phyloP scores from a whole-genome alignment of 140 eudicot species.

The Cichorium intybus region DNA sequence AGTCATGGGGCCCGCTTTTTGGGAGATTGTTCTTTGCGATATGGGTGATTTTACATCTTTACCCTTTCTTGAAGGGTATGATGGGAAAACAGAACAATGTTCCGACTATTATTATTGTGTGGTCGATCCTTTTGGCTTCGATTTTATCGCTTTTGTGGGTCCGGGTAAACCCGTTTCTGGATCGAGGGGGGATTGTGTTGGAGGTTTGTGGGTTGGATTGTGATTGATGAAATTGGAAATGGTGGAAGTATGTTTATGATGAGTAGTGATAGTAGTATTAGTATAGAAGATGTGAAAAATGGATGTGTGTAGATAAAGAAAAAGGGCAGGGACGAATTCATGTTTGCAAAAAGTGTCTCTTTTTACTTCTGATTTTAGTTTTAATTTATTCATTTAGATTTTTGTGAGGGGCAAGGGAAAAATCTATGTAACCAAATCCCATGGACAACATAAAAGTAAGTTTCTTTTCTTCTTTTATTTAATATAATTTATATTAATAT shows the following conservation, averaged over 20 bases:
- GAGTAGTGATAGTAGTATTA: background rate
- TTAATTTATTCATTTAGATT: background rate
- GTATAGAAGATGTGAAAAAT: background rate
- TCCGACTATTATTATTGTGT: constrained; percentile 82
- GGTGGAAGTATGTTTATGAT: background rate
- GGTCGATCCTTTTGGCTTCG: constrained; percentile 94
- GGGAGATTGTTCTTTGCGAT: constrained; percentile 80
- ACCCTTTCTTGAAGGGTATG: constrained; percentile 98
- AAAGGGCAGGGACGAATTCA: background rate
- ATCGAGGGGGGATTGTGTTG: constrained; percentile 67
- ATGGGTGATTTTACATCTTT: constrained; percentile 95
- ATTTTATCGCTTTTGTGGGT: constrained; percentile 93
- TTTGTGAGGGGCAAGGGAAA: background rate
- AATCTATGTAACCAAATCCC: background rate
- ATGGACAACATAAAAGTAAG: background rate
- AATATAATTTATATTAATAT: background rate
- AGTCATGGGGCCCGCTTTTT: constrained; percentile 92
- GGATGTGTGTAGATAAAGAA: constrained; percentile 1
- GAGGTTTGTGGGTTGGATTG: constrained; percentile 95
- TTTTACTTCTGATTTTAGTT: background rate
- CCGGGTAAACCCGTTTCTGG: constrained; percentile 76
- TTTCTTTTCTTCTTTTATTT: background rate
- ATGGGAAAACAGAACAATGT: constrained; percentile 79
- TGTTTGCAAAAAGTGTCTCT: background rate
- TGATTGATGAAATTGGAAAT: constrained; percentile 36